phyloP scores from a whole-genome alignment of 257 asterid genomes.

The Osmanthus fragrans region DNA sequence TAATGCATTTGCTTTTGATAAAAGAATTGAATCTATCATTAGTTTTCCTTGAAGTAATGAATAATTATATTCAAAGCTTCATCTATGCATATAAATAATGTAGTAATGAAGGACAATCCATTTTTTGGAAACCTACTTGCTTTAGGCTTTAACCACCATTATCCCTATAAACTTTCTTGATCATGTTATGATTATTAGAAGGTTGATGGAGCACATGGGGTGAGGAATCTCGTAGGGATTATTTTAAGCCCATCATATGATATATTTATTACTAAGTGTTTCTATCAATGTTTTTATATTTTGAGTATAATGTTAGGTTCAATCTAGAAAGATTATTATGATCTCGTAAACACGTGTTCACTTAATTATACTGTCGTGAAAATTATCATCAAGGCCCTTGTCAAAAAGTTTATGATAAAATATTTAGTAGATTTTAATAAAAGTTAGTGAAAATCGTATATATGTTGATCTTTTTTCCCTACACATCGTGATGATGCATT shows the following conservation, averaged over 20 bases:
- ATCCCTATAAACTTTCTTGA: constrained; percentile 28
- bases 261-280: constrained; percentile 16
- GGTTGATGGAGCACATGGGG: constrained; percentile 52
- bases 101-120: constrained; percentile 25
- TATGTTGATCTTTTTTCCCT: no score
- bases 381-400: neutral
- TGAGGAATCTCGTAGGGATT: constrained; percentile 37
- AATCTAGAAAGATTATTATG: constrained; percentile 29
- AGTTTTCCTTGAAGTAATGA: neutral
- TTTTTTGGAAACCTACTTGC: constrained; percentile 31
- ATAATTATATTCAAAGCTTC: constrained; percentile 3
- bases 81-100: constrained; percentile 9
- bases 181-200: constrained; percentile 11
- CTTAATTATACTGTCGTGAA: neutral
- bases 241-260: constrained; percentile 11
- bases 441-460: no score
- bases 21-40: constrained; percentile 1
- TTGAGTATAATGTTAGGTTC: constrained; percentile 7
- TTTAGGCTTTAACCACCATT: constrained; percentile 50
- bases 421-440: no score
- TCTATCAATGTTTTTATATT: neutral
- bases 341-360: constrained; percentile 16
- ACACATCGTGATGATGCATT: neutral
- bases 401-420: no score
- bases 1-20: neutral